A percentile compares a stretch with the other conserved stretches of the same genome.
Conservation (phyloP, 495 filamentous ascomycete genomes). For the Lasiosphaeria miniovina region DNA sequence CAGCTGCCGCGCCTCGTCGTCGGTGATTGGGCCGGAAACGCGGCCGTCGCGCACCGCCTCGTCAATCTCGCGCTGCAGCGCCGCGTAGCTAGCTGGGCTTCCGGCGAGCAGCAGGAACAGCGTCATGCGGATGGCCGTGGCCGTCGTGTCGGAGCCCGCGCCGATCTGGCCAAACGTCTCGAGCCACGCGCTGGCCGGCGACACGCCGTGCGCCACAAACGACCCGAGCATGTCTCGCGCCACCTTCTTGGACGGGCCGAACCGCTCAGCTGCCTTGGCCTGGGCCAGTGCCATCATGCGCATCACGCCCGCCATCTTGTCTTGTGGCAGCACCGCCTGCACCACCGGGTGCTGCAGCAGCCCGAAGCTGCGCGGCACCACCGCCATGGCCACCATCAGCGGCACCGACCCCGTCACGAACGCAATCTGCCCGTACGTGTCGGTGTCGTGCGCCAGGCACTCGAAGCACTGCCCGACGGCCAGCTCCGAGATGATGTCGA, state of each 20-base stretch:
- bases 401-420: constrained; percentile 35
- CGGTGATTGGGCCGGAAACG: constrained; percentile 35
- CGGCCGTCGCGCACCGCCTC: constrained; percentile 28
- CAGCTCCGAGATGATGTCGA: constrained; percentile 48
- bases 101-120: constrained; percentile 50
- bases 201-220: constrained; percentile 32
- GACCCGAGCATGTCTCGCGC: constrained; percentile 38
- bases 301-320: constrained; percentile 43
- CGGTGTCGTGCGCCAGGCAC: constrained; percentile 40
- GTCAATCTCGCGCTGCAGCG: constrained; percentile 58
- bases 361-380: constrained; percentile 25
- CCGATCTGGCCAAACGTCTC: constrained; percentile 45
- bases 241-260: constrained; percentile 28
- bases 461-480: constrained; percentile 53
- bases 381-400: constrained; percentile 23
- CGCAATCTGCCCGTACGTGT: constrained; percentile 47
- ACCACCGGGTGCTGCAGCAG: constrained; percentile 26
- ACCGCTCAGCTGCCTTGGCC: constrained; percentile 32
- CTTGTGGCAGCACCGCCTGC: constrained; percentile 53
- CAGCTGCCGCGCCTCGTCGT: constrained; percentile 39
- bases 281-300: constrained; percentile 37
- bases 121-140: constrained; percentile 54
- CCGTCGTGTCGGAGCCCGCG: constrained; percentile 64
- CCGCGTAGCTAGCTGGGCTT: constrained; percentile 43
- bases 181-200: constrained; percentile 28